Evolutionary conservation across 139 green algal genomes (phyloP), one percentile per base, ranked within the genome.

Genomic region (Ettlia oleoabundans): DNA sequence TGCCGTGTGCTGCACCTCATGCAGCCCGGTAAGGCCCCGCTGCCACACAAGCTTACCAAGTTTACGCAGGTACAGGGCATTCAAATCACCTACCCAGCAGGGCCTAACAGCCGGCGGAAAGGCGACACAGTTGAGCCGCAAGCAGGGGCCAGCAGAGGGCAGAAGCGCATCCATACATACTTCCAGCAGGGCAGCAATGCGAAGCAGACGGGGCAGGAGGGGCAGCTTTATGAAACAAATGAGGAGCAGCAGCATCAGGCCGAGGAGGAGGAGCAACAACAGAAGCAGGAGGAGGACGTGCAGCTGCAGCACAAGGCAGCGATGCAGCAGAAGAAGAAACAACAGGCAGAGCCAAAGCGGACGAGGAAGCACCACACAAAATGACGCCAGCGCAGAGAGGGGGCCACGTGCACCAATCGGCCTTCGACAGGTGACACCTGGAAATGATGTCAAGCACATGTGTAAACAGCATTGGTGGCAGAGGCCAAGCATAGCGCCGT

Each of bases 21-120:
- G 24, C n/a, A 51, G 41, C 33, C 0, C 0, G 80, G 68, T 33
- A 85, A 85, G 69, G 8, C 67, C 32, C 41, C 80, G 0, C 9
- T 72, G 47, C 41, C 42, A 33, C 80, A 85, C 72, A 52, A 80
- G 51, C 41, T 85, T 15, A 78, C 80, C 26, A 73, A 85, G 47
- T 85, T 85, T 80, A 68, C 80, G 2, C 68, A 28, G 35, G 53
- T 68, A 32, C 53, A 80, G 37, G 73, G 73, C 21, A 5, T 52
- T 5, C 38, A 37, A 26, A 69, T 80, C 53, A 80, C 73, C 26
- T 80, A 80, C 37, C 73, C 73, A 0, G 35, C 69, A 18, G 51
- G 47, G 35, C 35, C 32, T 22, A 28, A 40, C 40, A 43, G 55
- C 40, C 35, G 28, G 3, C 38, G 37, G 67, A 10, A 21, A 7